Base-by-base conservation (phyloP, 805 yeast genomes). In the Vanderwaltozyma polyspora region DNA sequence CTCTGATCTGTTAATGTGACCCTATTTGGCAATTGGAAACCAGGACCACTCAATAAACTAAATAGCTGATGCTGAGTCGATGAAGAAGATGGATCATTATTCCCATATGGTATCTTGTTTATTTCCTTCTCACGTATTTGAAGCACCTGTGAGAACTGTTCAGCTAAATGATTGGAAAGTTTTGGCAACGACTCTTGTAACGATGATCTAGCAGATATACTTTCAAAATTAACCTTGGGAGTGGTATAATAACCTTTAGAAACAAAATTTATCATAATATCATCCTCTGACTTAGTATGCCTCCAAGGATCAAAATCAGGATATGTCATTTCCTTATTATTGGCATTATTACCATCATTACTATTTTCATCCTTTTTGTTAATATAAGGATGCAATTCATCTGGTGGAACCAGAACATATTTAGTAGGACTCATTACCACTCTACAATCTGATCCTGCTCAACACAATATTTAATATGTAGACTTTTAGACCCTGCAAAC, bases 1-100 rank as follows among this genome's bases (percentile, higher is more conserved):
- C 83, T 82, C 49, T 77, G 79, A 39, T 87, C 94, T 0, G 96
- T 87, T 21, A 89, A 57, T 0, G 95, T 89, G 19, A 89, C 94
- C 42, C 95, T 64, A 10, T 40, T 48, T 5, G 60, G 62, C 21
- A 57, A 38, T 4, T 35, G 19, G 28, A 57, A 57, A 5, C 53
- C 56, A 3, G 59, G 57, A 1, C 62, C 62, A 16, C 53, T 42
- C 16, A 55, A 36, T 2, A 40, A 37, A 30, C 46, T 46, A 28
- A 29, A 31, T 9, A 19, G n/a, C 10, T 10, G 7, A 8, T 7
- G 23, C 23, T 21, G 34, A 11, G 39, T 36, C 5, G 31, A 35
- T 10, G 39, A 14, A 9, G 30, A 19, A 27, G 19, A 21, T 3
- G 19, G 11, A 13, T 29, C 28, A 10, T 25, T 18, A 12, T 33